Conservation (phyloP, 192 early-diverging fungal genomes). For the Podila epicladia region DNA sequence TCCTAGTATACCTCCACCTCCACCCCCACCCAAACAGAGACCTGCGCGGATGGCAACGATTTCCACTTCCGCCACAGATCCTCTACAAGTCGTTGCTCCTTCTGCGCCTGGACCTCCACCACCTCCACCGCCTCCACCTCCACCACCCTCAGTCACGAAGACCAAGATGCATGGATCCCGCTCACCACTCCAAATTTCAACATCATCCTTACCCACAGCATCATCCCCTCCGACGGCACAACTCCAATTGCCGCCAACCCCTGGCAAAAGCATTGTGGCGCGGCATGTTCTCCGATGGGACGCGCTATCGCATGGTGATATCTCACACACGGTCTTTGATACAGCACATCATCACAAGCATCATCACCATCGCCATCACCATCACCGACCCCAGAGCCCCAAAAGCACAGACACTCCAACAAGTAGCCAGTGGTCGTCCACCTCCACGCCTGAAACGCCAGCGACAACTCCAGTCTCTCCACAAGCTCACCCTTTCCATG, state of each 20-base stretch:
- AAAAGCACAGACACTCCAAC: neutral
- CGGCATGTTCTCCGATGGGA: conserved; percentile 42
- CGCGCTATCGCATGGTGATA: conserved; percentile 32
- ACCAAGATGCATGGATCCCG: neutral
- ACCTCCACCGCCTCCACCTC: neutral
- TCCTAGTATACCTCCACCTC: neutral
- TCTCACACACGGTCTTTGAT: conserved; percentile 45
- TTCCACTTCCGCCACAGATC: too few relatives aligned
- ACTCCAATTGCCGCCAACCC: neutral
- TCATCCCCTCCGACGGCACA: neutral
- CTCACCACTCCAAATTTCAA: neutral
- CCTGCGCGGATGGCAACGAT: too few relatives aligned
- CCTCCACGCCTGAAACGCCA: too few relatives aligned
- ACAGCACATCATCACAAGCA: conserved; percentile 14
- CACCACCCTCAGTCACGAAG: neutral
- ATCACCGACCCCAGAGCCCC: neutral
- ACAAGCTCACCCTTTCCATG: too few relatives aligned
- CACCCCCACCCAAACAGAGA: neutral
- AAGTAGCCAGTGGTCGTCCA: neutral
- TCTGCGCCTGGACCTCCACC: neutral
- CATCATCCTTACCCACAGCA: neutral
- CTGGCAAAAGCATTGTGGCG: conserved; percentile 24
- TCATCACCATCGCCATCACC: conserved; percentile 5
- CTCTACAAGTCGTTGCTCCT: neutral
- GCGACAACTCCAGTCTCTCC: too few relatives aligned